Evolutionary conservation across 2,329 filamentous ascomycete species (phyloP), one percentile per base, ranked within the genome.

Genomic region (Lachnellula willkommii): DNA sequence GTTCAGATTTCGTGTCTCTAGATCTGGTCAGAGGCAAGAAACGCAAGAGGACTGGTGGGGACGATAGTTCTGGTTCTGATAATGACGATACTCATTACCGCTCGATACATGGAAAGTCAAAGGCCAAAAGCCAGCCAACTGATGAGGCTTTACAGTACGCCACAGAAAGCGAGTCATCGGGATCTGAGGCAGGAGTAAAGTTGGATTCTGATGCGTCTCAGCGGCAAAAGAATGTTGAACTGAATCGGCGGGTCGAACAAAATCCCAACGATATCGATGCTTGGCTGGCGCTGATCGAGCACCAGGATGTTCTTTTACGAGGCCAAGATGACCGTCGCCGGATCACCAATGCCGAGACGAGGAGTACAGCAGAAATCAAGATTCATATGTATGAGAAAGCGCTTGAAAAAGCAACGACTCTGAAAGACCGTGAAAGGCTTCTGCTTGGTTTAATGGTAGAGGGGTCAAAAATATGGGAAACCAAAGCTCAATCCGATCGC

Each of bases 371-470:
- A 3, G 87, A 94, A 60, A 83, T 96, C 54, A 93, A 90, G 62
- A 74, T 95, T 2, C 84, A 87, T 2, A 82, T 95, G 58, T 89
- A 92, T 58, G 84, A 93, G 61, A 85, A 90, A 58, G 92, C 92
- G 0, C 70, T 96, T 7, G 73, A 76, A 11, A 80, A 86, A 47
- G 76, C 82, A 5, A 68, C 69, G 1, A 71, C 74, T 39, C 46
- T 67, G 17, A 49, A 70, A 17, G 77, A 79, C 43, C 79, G 81
- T 15, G 80, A 88, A 57, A 73, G 72, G 8, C 75, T 96, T 1
- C 69, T 91, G 6, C 70, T 88, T 9, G 83, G 82, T 4, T 76
- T 91, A 55, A 85, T 96, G 78, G 77, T 79, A 7, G 88, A 95
- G 69, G 90, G 89, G 0, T 71, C 77, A n/a, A 82, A 82, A 58